phyloP scores from a whole-genome alignment of 129 eudicot species.

The Gnaphalium uliginosum region DNA sequence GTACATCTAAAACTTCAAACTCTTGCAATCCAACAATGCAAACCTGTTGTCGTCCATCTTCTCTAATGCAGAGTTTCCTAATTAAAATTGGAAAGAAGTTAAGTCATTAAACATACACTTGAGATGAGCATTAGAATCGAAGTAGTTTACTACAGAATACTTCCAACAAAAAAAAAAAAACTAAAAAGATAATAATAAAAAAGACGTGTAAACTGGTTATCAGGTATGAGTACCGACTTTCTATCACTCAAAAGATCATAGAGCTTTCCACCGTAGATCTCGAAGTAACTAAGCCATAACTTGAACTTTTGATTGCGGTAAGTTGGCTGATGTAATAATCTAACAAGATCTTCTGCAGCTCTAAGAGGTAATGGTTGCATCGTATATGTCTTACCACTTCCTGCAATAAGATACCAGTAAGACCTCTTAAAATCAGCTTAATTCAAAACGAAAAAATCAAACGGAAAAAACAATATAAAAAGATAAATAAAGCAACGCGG shows the following conservation, averaged over 20 bases:
- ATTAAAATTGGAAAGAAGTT: constrained; percentile 2
- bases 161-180: constrained; percentile 5
- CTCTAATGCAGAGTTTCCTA: constrained; percentile 96
- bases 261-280: constrained; percentile 95
- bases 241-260: constrained; percentile 84
- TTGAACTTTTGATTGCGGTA: constrained; percentile 82
- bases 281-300: constrained; percentile 93
- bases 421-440: constrained; percentile 7
- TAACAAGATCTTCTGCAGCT: constrained; percentile 92
- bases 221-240: constrained; percentile 46
- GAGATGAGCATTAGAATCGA: not conserved
- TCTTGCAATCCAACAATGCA: constrained; percentile 98
- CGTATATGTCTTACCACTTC: constrained; percentile 93
- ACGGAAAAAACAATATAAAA: not conserved
- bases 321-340: constrained; percentile 73
- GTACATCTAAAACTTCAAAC: constrained; percentile 97
- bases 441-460: constrained; percentile 10
- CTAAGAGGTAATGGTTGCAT: constrained; percentile 95
- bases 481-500: not conserved
- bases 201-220: constrained; percentile 7
- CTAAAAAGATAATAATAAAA: not conserved
- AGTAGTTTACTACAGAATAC: constrained; percentile 6
- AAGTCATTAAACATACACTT: not conserved
- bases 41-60: constrained; percentile 95
- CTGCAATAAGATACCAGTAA: constrained; percentile 41